Evolutionary conservation across 495 filamentous ascomycete genomes (phyloP).

Genomic region (Xylaria curta): DNA sequence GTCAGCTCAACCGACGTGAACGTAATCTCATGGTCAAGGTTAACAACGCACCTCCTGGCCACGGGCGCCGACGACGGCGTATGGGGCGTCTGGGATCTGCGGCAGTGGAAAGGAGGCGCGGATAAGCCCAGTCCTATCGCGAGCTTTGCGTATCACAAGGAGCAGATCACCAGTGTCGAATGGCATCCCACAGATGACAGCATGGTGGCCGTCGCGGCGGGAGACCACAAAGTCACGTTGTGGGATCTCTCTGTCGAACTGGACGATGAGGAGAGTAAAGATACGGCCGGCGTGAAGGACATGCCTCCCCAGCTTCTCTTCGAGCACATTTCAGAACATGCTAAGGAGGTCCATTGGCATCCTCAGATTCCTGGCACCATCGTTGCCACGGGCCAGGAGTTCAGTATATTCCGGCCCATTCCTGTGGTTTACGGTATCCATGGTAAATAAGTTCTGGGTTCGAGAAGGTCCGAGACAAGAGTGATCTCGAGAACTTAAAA

Average conservation of each 20-base stretch:
- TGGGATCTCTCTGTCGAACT: conserved; percentile 98
- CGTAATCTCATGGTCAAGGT: conserved; percentile 90
- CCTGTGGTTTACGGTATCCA: conserved; percentile 45
- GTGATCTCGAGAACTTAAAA: background rate
- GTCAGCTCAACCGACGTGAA: conserved; percentile 89
- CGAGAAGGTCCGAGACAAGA: background rate
- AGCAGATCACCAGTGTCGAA: conserved; percentile 93
- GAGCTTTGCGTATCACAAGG: conserved; percentile 90
- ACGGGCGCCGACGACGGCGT: conserved; percentile 93
- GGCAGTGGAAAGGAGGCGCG: conserved; percentile 77
- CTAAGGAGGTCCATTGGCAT: conserved; percentile 97
- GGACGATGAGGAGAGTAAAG: conserved; percentile 93
- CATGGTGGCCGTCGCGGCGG: conserved; percentile 89
- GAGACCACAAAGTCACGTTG: conserved; percentile 90
- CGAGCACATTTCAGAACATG: conserved; percentile 91
- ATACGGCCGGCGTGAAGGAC: conserved; percentile 83
- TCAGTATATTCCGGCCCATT: conserved; percentile 76
- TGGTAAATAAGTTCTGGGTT: conserved; percentile 28
- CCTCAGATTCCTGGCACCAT: conserved; percentile 91
- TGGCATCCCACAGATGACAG: conserved; percentile 98
- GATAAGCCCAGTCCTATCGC: conserved; percentile 75
- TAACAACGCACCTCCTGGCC: conserved; percentile 86
- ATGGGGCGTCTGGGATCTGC: conserved; percentile 95
- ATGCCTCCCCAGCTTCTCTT: conserved; percentile 95
- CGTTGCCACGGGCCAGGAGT: conserved; percentile 87